Base-by-base conservation (phyloP, 2,329 filamentous ascomycete genomes). In the Fusarium tricinctum region DNA sequence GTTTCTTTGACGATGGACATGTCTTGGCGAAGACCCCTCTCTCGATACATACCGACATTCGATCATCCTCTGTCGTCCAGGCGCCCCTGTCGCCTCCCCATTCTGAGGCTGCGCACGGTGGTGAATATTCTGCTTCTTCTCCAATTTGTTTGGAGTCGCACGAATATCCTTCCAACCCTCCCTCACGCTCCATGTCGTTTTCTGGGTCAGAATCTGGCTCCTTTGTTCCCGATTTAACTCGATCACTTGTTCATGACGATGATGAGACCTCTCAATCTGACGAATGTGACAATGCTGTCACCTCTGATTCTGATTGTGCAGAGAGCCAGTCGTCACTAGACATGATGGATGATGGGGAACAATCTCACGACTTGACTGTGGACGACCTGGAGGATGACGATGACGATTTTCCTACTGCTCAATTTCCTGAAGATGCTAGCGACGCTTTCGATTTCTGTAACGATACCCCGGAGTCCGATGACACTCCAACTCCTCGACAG, bases 161-260 rank as follows among this genome's bases (percentile, higher is more conserved):
- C 64, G 77, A 51, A 61, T 80, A 66, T 57, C 75, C 72, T 56
- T 80, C 72, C 75, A 78, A 74, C 48, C 81, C 82, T 2, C 81
- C 83, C 7, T 80, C 83, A 10, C 82, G 84, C 54, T 83, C 82
- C 15, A 77, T 84, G 54, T 87, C 85, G 3, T 86, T 85, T 68
- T 86, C 84, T 2, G 84, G 83, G 50, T 84, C 81, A 0, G 85
- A 86, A 64, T 79, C 81, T 3, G 83, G 81, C 26, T 75, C 71
- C 20, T 79, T 83, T 56, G 66, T 73, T 28, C 61, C 79, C 22
- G 76, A 74, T 39, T 69, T 78, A 40, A 58, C 68, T 23, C 73
- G 78, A 70, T 58, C 69, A 46, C 65, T 74, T 19, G 59, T 74
- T 46, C 73, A 80, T 39, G 78, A 80, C 58, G 81, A 82, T 38